Evolutionary conservation across 176 grass and related monocot species (phyloP).

Genomic region (Cocos nucifera): DNA sequence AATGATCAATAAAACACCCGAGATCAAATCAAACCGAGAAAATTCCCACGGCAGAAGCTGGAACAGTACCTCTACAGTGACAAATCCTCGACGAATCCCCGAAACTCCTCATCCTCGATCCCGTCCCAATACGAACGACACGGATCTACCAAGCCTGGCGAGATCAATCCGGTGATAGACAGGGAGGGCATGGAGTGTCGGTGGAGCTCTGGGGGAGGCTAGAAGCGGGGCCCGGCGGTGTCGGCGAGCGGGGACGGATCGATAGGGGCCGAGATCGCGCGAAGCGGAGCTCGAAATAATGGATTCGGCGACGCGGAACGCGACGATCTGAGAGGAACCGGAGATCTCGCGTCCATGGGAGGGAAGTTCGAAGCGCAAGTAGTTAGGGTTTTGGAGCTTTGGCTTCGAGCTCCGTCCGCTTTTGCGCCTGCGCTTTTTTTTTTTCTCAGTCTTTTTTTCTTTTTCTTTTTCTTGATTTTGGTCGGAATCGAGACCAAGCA

Average conservation of each 20-base stretch:
- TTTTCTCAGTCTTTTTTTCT: not conserved
- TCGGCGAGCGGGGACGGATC: slow-evolving; percentile 1
- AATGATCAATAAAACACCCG: too few relatives aligned
- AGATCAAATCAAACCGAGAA: not conserved
- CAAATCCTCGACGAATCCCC: not conserved
- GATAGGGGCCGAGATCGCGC: not conserved
- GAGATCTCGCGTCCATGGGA: slow-evolving; percentile 22
- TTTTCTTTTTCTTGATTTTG: slow-evolving; percentile 16
- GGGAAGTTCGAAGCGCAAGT: not conserved
- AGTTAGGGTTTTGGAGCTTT: slow-evolving; percentile 23
- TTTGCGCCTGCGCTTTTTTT: slow-evolving; percentile 29
- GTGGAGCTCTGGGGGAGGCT: slow-evolving; percentile 18
- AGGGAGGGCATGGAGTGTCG: slow-evolving; percentile 16
- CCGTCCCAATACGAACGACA: not conserved
- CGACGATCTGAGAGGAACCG: slow-evolving; percentile 1
- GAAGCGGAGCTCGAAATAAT: not conserved
- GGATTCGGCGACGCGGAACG: not conserved
- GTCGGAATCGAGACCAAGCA: not conserved
- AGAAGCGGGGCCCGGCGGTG: slow-evolving; percentile 8
- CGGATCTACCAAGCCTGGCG: slow-evolving; percentile 5
- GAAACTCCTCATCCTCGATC: slow-evolving; percentile 14
- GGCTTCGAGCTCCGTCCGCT: slow-evolving; percentile 31
- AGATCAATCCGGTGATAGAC: not conserved
- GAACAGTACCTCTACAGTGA: slow-evolving; percentile 17
- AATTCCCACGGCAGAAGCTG: not conserved